phyloP scores from a whole-genome alignment of 2,329 filamentous ascomycete species.

The Arthrobotrys megalospora region DNA sequence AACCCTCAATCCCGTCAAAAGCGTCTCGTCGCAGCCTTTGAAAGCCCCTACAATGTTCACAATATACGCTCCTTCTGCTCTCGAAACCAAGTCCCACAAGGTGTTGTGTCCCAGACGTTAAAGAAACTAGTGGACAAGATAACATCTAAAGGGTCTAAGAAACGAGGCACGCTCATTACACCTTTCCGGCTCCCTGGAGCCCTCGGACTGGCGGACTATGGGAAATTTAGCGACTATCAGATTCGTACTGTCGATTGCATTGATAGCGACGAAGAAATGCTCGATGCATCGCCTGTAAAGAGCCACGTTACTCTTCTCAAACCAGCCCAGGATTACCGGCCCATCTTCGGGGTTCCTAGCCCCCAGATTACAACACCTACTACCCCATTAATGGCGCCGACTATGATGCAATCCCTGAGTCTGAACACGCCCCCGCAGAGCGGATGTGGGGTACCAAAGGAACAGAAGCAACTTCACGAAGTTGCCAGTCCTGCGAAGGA shows the following conservation, averaged over 20 bases:
- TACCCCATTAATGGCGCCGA: background rate
- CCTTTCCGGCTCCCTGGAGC: background rate
- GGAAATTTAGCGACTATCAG: background rate
- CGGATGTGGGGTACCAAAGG: background rate
- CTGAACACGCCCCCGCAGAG: background rate
- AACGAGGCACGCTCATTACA: background rate
- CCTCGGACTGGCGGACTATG: background rate
- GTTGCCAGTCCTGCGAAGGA: background rate
- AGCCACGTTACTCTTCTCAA: background rate
- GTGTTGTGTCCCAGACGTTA: background rate
- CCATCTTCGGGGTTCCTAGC: background rate
- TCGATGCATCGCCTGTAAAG: background rate
- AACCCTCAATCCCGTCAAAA: conserved; percentile 1
- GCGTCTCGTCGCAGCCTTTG: conserved; percentile 8
- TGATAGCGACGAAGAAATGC: background rate
- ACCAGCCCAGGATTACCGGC: background rate
- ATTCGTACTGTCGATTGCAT: too few relatives aligned
- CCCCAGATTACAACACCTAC: background rate
- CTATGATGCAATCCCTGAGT: background rate
- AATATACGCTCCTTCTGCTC: conserved; percentile 30
- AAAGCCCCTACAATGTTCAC: background rate
- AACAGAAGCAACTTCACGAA: background rate
- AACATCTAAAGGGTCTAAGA: background rate
- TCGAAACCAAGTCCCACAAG: background rate
- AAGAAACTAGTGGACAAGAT: background rate